These are phyloP conservation scores for Pouteria glomerata DNA, from an alignment of 148 eudicot species.

Conservation along the genomic window DNA sequence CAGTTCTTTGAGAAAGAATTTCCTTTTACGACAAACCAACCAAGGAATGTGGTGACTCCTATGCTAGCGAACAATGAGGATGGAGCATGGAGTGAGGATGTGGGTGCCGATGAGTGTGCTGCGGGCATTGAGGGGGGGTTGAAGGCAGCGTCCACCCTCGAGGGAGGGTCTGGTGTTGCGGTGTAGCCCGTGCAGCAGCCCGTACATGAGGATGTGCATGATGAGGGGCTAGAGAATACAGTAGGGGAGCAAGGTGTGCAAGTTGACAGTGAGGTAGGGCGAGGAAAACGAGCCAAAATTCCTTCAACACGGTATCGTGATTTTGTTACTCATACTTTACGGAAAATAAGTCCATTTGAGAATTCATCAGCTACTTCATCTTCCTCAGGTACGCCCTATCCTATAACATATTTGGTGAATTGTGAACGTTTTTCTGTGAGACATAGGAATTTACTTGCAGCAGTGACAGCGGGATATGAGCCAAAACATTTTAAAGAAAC, in stretches of 20 bases:
- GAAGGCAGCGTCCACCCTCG: neutral
- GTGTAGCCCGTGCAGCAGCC: neutral
- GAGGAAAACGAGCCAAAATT: neutral
- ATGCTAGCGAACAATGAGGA: neutral
- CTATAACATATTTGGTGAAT: conserved; percentile 2
- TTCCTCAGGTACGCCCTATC: conserved; percentile 3
- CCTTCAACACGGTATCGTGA: neutral
- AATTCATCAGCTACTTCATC: no score
- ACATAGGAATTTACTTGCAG: conserved; percentile 2
- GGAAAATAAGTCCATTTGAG: neutral
- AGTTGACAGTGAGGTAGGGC: neutral
- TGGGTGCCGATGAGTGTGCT: neutral
- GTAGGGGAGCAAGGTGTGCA: neutral
- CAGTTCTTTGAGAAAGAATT: neutral
- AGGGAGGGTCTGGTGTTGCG: neutral
- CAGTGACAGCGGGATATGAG: neutral
- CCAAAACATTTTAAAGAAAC: neutral
- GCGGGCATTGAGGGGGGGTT: neutral
- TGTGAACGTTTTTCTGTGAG: conserved; percentile 3
- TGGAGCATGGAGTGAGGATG: neutral
- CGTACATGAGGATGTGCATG: neutral
- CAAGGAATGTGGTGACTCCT: neutral
- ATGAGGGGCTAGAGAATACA: neutral
- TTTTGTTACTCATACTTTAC: neutral
- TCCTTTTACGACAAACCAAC: neutral